Conservation (phyloP, 257 asterid genomes). For the Solanum habrochaites region DNA sequence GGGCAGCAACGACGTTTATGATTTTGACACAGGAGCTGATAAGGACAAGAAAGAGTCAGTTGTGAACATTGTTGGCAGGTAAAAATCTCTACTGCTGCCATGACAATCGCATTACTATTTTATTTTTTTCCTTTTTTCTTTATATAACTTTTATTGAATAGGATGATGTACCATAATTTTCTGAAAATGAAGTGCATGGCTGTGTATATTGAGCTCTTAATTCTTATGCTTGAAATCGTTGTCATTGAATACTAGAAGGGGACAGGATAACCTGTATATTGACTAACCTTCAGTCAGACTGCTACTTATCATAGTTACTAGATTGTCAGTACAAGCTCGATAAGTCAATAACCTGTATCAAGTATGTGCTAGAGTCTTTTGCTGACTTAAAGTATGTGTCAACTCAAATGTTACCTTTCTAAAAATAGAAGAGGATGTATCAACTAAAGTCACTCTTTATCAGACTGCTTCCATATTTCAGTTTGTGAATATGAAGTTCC, state of each 20-base stretch:
- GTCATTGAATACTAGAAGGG: neutral
- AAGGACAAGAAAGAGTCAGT: slow-evolving; percentile 90
- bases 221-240: neutral
- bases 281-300: neutral
- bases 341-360: neutral
- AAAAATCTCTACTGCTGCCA: slow-evolving; percentile 1
- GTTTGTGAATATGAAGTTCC: neutral
- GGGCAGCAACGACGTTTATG: slow-evolving; percentile 94
- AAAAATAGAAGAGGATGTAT: neutral
- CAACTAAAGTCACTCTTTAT: neutral
- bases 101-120: neutral
- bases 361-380: neutral
- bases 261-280: neutral
- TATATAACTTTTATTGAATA: neutral
- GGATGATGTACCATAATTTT: neutral
- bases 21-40: slow-evolving; percentile 93
- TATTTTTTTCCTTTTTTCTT: neutral
- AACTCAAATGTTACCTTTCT: neutral
- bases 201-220: neutral
- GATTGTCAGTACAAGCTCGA: neutral
- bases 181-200: neutral
- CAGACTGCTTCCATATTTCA: neutral
- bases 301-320: neutral
- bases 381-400: neutral
- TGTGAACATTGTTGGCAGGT: slow-evolving; percentile 75